Conservation (phyloP, 1,139 yeast species). For the Kluyveromyces sp. region DNA sequence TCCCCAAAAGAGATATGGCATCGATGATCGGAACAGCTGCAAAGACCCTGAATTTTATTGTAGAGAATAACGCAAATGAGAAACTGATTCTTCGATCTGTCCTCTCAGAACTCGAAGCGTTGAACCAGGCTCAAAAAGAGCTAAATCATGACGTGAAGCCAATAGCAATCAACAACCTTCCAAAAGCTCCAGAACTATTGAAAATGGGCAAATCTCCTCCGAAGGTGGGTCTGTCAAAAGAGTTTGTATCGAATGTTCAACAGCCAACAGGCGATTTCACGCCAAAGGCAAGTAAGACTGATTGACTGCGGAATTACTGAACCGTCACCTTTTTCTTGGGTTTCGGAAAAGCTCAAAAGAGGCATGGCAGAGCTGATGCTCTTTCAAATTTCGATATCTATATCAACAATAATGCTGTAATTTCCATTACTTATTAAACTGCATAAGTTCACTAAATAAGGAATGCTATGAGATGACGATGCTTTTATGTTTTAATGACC, state of each 20-base stretch:
- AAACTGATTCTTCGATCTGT: constrained; percentile 15
- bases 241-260: constrained; percentile 9
- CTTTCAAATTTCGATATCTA: too few species aligned
- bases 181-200: constrained; percentile 14
- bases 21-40: constrained; percentile 15
- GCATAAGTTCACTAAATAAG: not conserved
- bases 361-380: too few species aligned
- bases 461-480: not conserved
- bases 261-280: not conserved
- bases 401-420: not conserved
- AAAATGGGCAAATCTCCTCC: constrained; percentile 28
- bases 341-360: too few species aligned
- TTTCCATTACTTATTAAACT: not conserved
- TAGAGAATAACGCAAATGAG: constrained; percentile 8
- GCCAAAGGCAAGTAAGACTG: not conserved
- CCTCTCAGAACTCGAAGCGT: constrained; percentile 17
- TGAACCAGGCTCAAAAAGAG: constrained; percentile 19
- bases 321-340: too few species aligned
- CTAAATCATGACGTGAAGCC: constrained; percentile 7
- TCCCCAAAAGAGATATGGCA: constrained; percentile 9
- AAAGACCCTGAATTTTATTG: constrained; percentile 10
- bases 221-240: constrained; percentile 24
- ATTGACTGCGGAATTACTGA: not conserved
- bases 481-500: not conserved
- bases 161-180: constrained; percentile 3